Evolutionary conservation across 441 rosid genomes (phyloP), one percentile per base, ranked within the genome.

Genomic region (Lepidium campestre): DNA sequence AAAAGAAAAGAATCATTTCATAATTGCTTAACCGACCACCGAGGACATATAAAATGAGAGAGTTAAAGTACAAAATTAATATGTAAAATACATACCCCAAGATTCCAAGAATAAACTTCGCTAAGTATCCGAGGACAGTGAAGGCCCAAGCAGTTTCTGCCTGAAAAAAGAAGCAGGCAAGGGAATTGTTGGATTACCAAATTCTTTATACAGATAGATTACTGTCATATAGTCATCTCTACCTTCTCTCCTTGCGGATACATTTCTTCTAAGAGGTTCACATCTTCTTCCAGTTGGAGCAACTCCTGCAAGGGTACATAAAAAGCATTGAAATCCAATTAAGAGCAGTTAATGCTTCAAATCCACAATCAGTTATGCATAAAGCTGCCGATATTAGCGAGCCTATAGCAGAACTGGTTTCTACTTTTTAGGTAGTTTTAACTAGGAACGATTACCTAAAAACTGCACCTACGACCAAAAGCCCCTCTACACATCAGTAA

Each of bases 191-290:
- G 35, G 45, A 39, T 13, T 20, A 23, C 18, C 27, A 10, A 73
- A 18, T 7, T 36, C 19, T 47, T 45, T n/a, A 32, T 14, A 58
- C 23, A 22, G 34, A 42, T 7, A 19, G 56, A 56, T n/a, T 36
- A 25, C 36, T 46, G 13, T 49, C 36, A 44, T 52, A 57, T 27
- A 23, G 47, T 48, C 25, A 20, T 54, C 65, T 50, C 41, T 69
- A 95, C 98, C 95, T 86, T 82, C 78, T 95, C 99, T 78, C 99
- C 99, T 82, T 95, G 99, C 58, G 99, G 99, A 62, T 95, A 95
- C 86, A 90, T 72, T 82, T 95, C 99, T 80, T 95, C 98, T 57
- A 95, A 75, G 78, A 95, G 86, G 57, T 90, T 92, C 57, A 95
- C 99, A 69, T 95, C 98, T 81, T 95, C 98, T 70, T 95, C 99